Base-by-base conservation (phyloP, 805 yeast genomes). In the Zygosaccharomyces rouxii region DNA sequence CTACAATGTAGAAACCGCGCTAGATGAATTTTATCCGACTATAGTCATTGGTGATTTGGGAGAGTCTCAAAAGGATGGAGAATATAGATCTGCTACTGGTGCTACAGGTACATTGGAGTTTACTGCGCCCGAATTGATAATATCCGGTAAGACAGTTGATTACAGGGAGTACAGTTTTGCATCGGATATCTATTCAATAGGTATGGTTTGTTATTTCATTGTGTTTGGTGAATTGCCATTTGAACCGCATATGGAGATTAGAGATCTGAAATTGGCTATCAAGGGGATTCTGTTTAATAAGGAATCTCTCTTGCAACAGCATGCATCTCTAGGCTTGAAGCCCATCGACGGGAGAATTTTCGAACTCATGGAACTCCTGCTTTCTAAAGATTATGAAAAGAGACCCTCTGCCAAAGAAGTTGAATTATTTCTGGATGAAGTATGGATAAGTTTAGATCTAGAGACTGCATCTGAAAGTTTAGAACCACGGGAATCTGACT, bases 31-130 rank as follows among this genome's bases (percentile, higher is more conserved):
- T 29, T 70, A 83, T 10, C 96, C 96, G 0, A 77, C 74, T n/a
- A 78, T 87, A 1, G 72, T 88, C 11, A 90, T 89, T 10, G 83
- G 95, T 38, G 97, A 89, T 68, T 85, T 89, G 64, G 97, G 97
- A 3, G 97, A 89, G 64, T 86, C 94, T 5, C 86, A 85, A 54
- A 71, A 85, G 53, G 83, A 83, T 46, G 89, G 92, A 11, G 80
- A 76, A 21, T 66, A 63, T 37, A 70, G 89, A 42, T 73, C 74
- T 7, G 82, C 90, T 1, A 82, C 89, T 4, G 97, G 97, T 0
- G 78, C 82, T 38, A 89, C 97, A 0, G 97, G 97, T 0, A 89
- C 97, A 0, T 59, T 89, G 6, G 97, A 89, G 59, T 89, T 81
- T 57, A 82, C 89, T 18, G 96, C 96, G 0, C 97, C 97, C 0